Percentiles rank a stretch among this genome's conserved stretches.
These are phyloP conservation scores for Sphaceloma murrayae DNA, from an alignment of 2,329 filamentous ascomycete genomes.

Conservation along the genomic window DNA sequence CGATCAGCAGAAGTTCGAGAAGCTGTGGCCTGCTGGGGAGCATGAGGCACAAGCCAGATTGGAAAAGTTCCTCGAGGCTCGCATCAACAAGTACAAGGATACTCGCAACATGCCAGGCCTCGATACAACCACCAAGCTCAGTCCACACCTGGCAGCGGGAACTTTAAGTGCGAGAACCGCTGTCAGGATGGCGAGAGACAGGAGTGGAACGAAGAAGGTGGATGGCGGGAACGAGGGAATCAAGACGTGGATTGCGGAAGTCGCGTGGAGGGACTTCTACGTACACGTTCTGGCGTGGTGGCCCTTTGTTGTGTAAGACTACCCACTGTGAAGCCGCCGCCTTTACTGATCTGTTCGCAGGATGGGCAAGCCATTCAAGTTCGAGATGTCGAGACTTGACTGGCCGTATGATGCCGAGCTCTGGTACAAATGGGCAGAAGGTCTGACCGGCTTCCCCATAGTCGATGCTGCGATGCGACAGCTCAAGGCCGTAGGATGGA, in stretches of 20 bases:
- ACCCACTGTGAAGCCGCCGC: not conserved
- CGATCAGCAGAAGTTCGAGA: slow-evolving; percentile 48
- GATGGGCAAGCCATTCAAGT: slow-evolving; percentile 73
- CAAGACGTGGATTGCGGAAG: slow-evolving; percentile 66
- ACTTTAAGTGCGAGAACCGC: slow-evolving; percentile 59
- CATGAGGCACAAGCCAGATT: slow-evolving; percentile 58
- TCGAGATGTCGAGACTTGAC: slow-evolving; percentile 68
- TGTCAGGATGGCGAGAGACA: slow-evolving; percentile 51
- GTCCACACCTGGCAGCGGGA: slow-evolving; percentile 62
- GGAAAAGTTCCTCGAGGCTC: slow-evolving; percentile 57
- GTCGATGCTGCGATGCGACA: slow-evolving; percentile 84
- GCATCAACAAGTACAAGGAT: slow-evolving; percentile 52
- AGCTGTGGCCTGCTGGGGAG: slow-evolving; percentile 67
- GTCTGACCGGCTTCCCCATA: slow-evolving; percentile 69
- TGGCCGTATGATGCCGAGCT: slow-evolving; percentile 67
- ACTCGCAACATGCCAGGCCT: slow-evolving; percentile 56
- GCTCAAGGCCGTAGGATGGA: slow-evolving; percentile 56
- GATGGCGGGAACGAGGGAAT: slow-evolving; percentile 58
- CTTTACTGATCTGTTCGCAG: slow-evolving; percentile 25
- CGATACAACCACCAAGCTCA: slow-evolving; percentile 57
- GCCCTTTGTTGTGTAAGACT: slow-evolving; percentile 64
- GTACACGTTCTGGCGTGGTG: slow-evolving; percentile 75
- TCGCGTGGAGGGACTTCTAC: slow-evolving; percentile 84
- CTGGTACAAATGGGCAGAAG: slow-evolving; percentile 65
- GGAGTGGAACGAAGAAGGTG: slow-evolving; percentile 54